Conservation (phyloP, 257 asterid genomes). For the Plectranthus barbatus region DNA sequence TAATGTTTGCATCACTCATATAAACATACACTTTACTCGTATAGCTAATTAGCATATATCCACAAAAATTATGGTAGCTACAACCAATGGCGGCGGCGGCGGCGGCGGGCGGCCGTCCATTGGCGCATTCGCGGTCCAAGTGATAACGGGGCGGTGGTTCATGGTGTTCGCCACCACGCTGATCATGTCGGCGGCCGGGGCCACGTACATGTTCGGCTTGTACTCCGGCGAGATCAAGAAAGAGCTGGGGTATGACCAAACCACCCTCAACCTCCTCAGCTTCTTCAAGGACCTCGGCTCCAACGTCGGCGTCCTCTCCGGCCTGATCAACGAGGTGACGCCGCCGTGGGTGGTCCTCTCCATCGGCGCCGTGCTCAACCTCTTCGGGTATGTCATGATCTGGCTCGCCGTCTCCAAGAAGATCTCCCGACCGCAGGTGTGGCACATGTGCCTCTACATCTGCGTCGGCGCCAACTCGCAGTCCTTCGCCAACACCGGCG, state of each 20-base stretch:
- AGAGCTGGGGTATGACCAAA: constrained; percentile 62
- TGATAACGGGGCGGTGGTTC: constrained; percentile 66
- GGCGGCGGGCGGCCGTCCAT: neutral
- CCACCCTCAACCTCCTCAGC: constrained; percentile 67
- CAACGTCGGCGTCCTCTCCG: constrained; percentile 65
- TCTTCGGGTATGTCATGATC: constrained; percentile 77
- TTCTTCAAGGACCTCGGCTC: constrained; percentile 73
- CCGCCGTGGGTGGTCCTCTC: constrained; percentile 86
- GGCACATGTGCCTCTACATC: constrained; percentile 78
- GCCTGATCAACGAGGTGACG: constrained; percentile 68
- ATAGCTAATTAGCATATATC: too few species aligned
- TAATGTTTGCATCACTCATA: neutral
- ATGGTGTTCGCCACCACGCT: constrained; percentile 64
- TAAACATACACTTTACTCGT: neutral
- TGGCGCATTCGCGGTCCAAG: constrained; percentile 25
- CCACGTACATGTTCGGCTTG: constrained; percentile 74
- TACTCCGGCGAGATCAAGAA: constrained; percentile 46
- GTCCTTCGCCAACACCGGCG: constrained; percentile 79
- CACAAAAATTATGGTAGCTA: constrained; percentile 24
- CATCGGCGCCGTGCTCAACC: constrained; percentile 58
- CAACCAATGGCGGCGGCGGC: constrained; percentile 10
- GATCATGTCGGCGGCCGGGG: constrained; percentile 69
- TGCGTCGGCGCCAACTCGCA: constrained; percentile 81
- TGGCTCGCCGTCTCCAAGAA: constrained; percentile 65
- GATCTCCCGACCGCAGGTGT: constrained; percentile 47